phyloP scores from a whole-genome alignment of 2,329 filamentous ascomycete species.

The Botrytis porri region DNA sequence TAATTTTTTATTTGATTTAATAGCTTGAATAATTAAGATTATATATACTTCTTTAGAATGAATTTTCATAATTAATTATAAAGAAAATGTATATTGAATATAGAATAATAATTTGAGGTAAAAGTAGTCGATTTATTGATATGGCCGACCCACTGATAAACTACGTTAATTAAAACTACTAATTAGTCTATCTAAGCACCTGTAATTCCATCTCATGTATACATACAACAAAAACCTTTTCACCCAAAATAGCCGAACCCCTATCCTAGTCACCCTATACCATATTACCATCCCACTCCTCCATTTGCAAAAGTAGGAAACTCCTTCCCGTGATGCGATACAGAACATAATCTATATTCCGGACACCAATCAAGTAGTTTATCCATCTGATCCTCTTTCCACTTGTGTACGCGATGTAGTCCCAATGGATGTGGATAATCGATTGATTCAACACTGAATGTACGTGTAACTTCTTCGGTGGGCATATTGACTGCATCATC shows the following conservation, averaged over 20 bases:
- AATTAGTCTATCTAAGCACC: background rate
- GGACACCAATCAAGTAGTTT: slow-evolving; percentile 33
- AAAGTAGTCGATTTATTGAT: too few species aligned
- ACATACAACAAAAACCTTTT: slow-evolving; percentile 3
- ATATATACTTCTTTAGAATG: too few species aligned
- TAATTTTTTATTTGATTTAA: too few species aligned
- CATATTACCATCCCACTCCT: slow-evolving; percentile 9
- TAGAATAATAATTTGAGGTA: too few species aligned
- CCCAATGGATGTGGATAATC: slow-evolving; percentile 37
- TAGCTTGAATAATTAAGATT: too few species aligned
- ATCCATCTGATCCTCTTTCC: slow-evolving; percentile 28
- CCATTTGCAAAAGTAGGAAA: slow-evolving; percentile 14
- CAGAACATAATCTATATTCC: slow-evolving; percentile 30
- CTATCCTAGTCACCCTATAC: background rate
- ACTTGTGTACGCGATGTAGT: slow-evolving; percentile 36
- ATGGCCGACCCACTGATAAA: too few species aligned
- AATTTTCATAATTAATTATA: too few species aligned
- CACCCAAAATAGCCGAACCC: slow-evolving; percentile 12
- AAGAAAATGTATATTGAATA: too few species aligned
- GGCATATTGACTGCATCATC: slow-evolving; percentile 34
- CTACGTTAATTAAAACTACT: background rate
- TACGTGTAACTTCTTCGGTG: slow-evolving; percentile 32
- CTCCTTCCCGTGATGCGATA: slow-evolving; percentile 8
- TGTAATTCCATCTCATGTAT: background rate
- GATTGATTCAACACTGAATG: slow-evolving; percentile 37